phyloP scores from a whole-genome alignment of 1,284 basidiomycete genomes.

The Leucoagaricus sp. region DNA sequence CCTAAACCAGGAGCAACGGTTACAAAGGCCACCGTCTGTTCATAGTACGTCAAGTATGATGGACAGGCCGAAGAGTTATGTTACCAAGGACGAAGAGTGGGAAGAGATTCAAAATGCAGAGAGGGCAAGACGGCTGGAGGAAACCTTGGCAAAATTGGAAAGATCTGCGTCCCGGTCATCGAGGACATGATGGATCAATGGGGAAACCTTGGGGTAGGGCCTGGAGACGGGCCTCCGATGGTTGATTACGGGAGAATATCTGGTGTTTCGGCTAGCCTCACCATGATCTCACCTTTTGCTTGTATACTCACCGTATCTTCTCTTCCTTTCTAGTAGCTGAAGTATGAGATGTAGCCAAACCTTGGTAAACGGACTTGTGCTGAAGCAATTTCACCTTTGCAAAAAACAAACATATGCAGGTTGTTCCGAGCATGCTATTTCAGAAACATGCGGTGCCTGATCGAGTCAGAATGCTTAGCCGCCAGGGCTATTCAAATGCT shows the following conservation, averaged over 20 bases:
- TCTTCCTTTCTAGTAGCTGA: neutral
- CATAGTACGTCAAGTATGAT: conserved; percentile 35
- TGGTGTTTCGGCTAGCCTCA: neutral
- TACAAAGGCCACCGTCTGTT: conserved; percentile 43
- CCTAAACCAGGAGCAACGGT: conserved; percentile 47
- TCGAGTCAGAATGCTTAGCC: neutral
- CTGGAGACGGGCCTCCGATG: neutral
- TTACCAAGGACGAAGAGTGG: conserved; percentile 57
- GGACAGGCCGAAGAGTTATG: conserved; percentile 43
- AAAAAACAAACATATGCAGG: too few relatives aligned
- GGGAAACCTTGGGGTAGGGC: neutral
- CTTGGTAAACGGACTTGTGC: neutral
- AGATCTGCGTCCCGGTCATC: conserved; percentile 7
- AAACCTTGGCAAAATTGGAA: conserved; percentile 56
- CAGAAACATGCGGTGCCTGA: conserved; percentile 4
- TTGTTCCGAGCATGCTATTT: too few relatives aligned
- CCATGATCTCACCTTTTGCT: neutral
- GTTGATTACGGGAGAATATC: neutral
- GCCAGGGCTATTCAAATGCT: too few relatives aligned
- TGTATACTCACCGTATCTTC: neutral
- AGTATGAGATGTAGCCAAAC: too few relatives aligned
- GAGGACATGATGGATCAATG: conserved; percentile 2
- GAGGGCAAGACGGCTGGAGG: conserved; percentile 52
- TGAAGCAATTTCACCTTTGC: too few relatives aligned
- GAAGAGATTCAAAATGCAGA: conserved; percentile 55